phyloP scores from a whole-genome alignment of 208 protist genomes.

The Phytomonas francai region DNA sequence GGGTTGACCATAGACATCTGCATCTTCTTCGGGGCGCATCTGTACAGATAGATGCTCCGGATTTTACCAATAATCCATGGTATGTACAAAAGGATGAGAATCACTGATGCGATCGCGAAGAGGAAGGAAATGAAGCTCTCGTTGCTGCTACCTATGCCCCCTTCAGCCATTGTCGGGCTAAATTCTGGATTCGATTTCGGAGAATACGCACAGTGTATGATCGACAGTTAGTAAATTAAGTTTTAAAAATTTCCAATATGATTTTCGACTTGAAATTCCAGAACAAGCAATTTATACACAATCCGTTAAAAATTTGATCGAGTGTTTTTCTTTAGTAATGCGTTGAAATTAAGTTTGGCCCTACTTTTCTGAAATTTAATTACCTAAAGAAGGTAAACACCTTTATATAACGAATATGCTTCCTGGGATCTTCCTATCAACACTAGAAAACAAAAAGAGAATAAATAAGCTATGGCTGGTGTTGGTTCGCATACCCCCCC shows the following conservation, averaged over 20 bases:
- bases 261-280: no score
- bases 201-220: background rate
- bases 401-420: background rate
- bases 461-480: no score
- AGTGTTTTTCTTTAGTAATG: no score
- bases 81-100: conserved; percentile 83
- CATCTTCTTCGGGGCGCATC: conserved; percentile 45
- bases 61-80: conserved; percentile 70
- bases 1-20: conserved; percentile 37
- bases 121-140: conserved; percentile 86
- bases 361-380: no score
- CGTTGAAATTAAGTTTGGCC: no score
- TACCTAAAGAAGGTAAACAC: no score
- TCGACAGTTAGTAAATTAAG: no score
- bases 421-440: background rate
- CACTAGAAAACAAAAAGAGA: conserved; percentile 1
- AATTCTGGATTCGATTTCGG: background rate
- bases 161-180: conserved; percentile 23
- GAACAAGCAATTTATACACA: no score
- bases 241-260: no score
- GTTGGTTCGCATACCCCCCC: no score
- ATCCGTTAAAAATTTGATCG: no score
- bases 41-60: conserved; percentile 47
- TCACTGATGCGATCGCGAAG: conserved; percentile 79
- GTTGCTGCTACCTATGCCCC: conserved; percentile 70